Evolutionary conservation across 495 filamentous ascomycete genomes (phyloP), one percentile per base, ranked within the genome.

Genomic region (Lichina pygmaea): DNA sequence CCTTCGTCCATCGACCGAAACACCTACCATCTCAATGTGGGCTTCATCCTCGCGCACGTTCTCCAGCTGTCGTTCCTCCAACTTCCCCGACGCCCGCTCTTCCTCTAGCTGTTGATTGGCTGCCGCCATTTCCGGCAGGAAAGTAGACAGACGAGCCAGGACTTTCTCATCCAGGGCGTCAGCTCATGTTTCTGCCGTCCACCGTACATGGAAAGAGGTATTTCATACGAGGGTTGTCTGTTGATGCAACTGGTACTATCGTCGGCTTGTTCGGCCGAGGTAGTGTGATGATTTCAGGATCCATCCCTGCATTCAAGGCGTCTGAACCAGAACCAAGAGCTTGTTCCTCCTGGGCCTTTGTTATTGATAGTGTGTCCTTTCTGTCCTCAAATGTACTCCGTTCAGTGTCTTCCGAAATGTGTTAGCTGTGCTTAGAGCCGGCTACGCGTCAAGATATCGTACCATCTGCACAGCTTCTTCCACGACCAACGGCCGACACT

Each of bases 11-110:
- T 24, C 24, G 24, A 24, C 24, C 36, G 8, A 33, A 4, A 46
- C 12, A 15, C 6, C 2, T 38, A 52, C 50, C 50, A 52, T 52
- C 40, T 52, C 50, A 17, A 52, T 52, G 24, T 52, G 49, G 32
- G 37, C 31, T 6, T 43, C 46, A 7, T 43, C 47, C 44, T 50
- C 50, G 13, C 49, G 47, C 12, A 50, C 47, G 13, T 45, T 42
- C 17, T 52, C 50, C 15, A 52, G 32, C n/a, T 43, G 17, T 17
- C 37, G 16, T 0, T 45, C 50, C 7, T 43, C 43, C 24, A 45
- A 41, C 10, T 12, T 41, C 11, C 50, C 50, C 10, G 43, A 33
- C 7, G 16, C 6, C 11, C 50, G 50, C 12, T 52, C 48, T 8
- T 41, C 48, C 13, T 52, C 50, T 11, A 52, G 43, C 13, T 45